Evolutionary conservation across 495 filamentous ascomycete species (phyloP), one percentile per base, ranked within the genome.

Genomic region (Penicillium atrosanguineum): DNA sequence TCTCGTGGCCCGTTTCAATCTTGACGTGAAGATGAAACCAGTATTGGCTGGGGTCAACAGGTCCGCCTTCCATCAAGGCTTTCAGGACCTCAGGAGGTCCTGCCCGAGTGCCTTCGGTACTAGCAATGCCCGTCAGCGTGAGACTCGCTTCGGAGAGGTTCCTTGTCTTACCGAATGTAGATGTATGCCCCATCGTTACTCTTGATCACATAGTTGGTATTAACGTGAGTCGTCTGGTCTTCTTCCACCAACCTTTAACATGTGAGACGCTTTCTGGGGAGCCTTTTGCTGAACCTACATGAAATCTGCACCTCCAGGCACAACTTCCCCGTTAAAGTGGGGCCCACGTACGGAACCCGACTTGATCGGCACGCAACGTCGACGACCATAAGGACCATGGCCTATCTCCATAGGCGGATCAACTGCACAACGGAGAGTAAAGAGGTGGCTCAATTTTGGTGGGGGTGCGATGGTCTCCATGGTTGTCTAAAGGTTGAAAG

Each of bases 11-110:
- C 0, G 63, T 69, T 44, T 69, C 68, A 15, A 69, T 52, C 45
- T 63, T 67, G 6, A 68, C 50, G 20, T 69, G 65, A 1, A 70
- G 51, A 48, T 70, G 65, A 21, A 69, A 67, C 65, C 68, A 70
- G 28, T 70, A 70, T 40, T 56, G 48, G 15, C 47, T 59, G 4
- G 61, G 60, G 28, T 70, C 63, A 0, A 70, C 68, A 1, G 53
- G 56, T 1, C 62, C 56, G 9, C 65, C 61, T 15, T 70, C 61
- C 65, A 70, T 68, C 26, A 70, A 37, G 7, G 63, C 65, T 29
- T 56, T 23, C 8, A 70, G 50, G 3, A 68, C 63, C 38, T 68
- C 63, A 0, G 64, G 64, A 0, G 64, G 64, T 0, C 66, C 66
- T 21, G 66, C 57, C 11, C 63, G 58, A 4, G 66, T 66, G 7